Percentiles rank a stretch among this genome's conserved stretches.
phyloP scores from a whole-genome alignment of 768 basidiomycete genomes.

The Coprinopsis marcescibilis region DNA sequence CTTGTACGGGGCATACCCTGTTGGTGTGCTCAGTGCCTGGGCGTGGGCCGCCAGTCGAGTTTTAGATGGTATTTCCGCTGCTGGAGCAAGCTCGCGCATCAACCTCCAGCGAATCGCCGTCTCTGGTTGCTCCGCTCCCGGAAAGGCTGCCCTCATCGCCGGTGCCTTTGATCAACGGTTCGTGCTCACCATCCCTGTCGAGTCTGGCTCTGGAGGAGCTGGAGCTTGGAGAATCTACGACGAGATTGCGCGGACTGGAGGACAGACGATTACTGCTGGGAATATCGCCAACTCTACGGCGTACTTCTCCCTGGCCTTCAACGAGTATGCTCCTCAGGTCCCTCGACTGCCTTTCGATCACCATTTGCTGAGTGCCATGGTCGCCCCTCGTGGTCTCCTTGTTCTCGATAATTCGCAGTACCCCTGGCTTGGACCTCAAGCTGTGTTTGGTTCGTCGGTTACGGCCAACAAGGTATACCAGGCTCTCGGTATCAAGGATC shows the following conservation, averaged over 20 bases:
- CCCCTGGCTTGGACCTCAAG: slow-evolving; percentile 44
- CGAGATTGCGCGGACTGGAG: slow-evolving; percentile 34
- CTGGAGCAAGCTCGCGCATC: no score
- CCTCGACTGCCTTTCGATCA: slow-evolving; percentile 48
- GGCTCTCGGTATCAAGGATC: slow-evolving; percentile 36
- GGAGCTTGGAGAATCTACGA: slow-evolving; percentile 52
- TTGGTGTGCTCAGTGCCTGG: no score
- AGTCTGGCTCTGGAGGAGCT: slow-evolving; percentile 51
- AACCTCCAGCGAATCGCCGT: no score
- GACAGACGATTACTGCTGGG: slow-evolving; percentile 41
- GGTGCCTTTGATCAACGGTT: no score
- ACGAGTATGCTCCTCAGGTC: slow-evolving; percentile 37
- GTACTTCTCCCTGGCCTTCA: slow-evolving; percentile 48
- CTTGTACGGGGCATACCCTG: no score
- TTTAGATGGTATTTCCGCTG: no score
- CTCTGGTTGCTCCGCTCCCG: no score
- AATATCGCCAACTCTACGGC: slow-evolving; percentile 51
- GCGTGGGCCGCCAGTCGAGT: no score
- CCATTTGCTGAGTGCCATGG: slow-evolving; percentile 44
- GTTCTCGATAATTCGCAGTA: slow-evolving; percentile 48
- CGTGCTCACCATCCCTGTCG: slow-evolving; percentile 55
- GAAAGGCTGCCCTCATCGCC: no score
- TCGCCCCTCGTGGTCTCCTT: slow-evolving; percentile 47
- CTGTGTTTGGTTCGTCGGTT: slow-evolving; percentile 40
- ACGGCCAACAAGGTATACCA: slow-evolving; percentile 42